Base-by-base conservation (phyloP, 1,139 yeast genomes). In the Blastobotrys malaysiensis region DNA sequence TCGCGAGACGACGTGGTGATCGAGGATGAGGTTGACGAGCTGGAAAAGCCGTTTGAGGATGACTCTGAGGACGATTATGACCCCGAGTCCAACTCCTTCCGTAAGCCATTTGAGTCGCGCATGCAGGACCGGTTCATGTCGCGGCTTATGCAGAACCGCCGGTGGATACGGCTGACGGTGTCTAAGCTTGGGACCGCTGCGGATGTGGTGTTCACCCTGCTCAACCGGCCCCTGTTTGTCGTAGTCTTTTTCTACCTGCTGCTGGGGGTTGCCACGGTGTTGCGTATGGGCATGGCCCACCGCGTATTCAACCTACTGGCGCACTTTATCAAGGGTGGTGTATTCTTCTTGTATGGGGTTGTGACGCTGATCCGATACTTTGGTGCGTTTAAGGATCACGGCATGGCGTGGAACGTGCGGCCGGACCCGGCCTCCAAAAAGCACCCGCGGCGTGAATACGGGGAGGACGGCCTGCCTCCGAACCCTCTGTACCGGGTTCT, bases 241-340 rank as follows among this genome's bases (percentile, higher is more conserved):
- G 82, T 77, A 63, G 80, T 82, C 53, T 73, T 83, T 54, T 75
- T 79, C 21, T 83, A 88, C 63, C 66, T 85, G 18, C 79, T 87
- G 50, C 80, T 89, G 5, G 97, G 95, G n/a, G 66, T 86, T 39
- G 90, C 90, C 5, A 84, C 88, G 2, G 86, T 87, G 51, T 80
- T 79, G 54, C 67, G 85, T 44, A 70, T 89, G 63, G 98, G 96
- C 36, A 72, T 80, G 69, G 90, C 81, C 5, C 68, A 65, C 26
- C 74, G 76, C 19, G 84, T 91, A 5, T 93, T 87, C 73, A 90
- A 88, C 65, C 72, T 93, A 53, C 77, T 91, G 58, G 99, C 99
- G 1, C 99, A 93, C 70, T 88, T 89, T 77, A 91, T 93, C 69
- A 93, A 93, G 71, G 99, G 99, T 56, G 95, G 95, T 13, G 93